Base-by-base conservation (phyloP, 164 flowering plant species). In the Vitis rotundifolia region DNA sequence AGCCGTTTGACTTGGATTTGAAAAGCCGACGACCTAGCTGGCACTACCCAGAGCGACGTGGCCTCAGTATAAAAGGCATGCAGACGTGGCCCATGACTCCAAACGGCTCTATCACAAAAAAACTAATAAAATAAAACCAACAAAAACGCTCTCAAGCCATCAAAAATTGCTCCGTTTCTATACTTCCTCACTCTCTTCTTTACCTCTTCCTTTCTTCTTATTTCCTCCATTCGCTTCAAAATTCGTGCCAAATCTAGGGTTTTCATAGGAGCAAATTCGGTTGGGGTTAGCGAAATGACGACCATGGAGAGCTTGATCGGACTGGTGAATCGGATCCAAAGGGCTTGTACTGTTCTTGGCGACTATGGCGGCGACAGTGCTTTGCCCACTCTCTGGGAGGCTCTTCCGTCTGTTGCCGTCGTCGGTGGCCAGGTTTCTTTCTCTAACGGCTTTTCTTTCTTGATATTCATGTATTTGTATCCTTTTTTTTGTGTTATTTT, bases 371-470 rank as follows among this genome's bases (percentile, higher is more conserved):
- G 87, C 29, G 88, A 74, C 47, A 69, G 59, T 12, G 81, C 88
- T 53, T 70, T 89, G 63, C 82, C 89, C 18, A 80, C 93, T 69
- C 90, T 89, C 22, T 87, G 91, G 91, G 93, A 89, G 64, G 75
- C 91, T 69, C 93, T 89, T 70, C 93, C 93, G 16, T 81, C 93
- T 8, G 89, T 87, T 15, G 93, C 77, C 50, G 93, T 89, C 49
- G 93, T 89, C 59, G 93, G 93, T 16, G 91, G 93, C 51, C 93
- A 89, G 86, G 93, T 89, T 9, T 44, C 13, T 63, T 19, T 52
- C 48, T 28, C 72, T 56, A 14, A 63, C 44, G 26, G 47, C 14
- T 48, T 13, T 54, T 2, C 67, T 12, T 47, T 2, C 19, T 15
- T 28, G 55, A 9, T 51, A 3, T 8, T 0, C 59, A 8, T 50